These are phyloP conservation scores for Brassica carinata DNA, from an alignment of 345 rosid species.

Conservation along the genomic window DNA sequence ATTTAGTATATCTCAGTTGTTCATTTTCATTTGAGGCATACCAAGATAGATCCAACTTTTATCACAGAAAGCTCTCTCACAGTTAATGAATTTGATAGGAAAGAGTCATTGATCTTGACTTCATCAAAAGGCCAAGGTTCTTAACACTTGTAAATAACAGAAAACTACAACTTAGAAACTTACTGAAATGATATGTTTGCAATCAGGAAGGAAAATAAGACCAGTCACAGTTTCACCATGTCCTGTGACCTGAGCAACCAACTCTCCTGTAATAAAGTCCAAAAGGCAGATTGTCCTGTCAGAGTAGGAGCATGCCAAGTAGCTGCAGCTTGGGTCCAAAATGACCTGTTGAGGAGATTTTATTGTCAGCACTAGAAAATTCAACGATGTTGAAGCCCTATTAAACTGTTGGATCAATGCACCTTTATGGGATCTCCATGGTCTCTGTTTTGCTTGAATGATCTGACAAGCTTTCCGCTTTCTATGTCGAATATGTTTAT, in stretches of 20 bases:
- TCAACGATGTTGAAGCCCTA: slow-evolving; percentile 4
- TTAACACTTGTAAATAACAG: not conserved
- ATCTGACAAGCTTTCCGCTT: slow-evolving; percentile 67
- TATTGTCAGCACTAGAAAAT: slow-evolving; percentile 31
- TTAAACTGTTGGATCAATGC: slow-evolving; percentile 35
- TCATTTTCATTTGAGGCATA: slow-evolving; percentile 1
- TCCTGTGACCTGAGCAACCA: slow-evolving; percentile 70
- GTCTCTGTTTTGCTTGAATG: slow-evolving; percentile 73
- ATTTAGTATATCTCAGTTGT: not conserved
- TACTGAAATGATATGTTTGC: slow-evolving; percentile 82
- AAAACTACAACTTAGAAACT: slow-evolving; percentile 43
- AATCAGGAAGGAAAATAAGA: slow-evolving; percentile 78
- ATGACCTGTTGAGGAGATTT: slow-evolving; percentile 52
- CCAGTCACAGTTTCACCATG: slow-evolving; percentile 83
- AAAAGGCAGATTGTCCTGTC: slow-evolving; percentile 70
- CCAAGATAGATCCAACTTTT: not conserved
- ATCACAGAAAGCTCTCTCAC: slow-evolving; percentile 3
- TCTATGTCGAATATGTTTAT: slow-evolving; percentile 62
- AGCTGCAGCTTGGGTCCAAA: slow-evolving; percentile 80
- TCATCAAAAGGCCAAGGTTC: slow-evolving; percentile 1
- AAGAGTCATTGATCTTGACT: slow-evolving; percentile 3
- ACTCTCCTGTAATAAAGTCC: slow-evolving; percentile 63
- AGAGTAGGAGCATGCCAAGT: slow-evolving; percentile 71
- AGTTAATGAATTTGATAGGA: not conserved
- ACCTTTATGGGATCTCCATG: slow-evolving; percentile 82